Base-by-base conservation (phyloP, 2,329 filamentous ascomycete genomes). In the Alternaria novae-zelandiae region DNA sequence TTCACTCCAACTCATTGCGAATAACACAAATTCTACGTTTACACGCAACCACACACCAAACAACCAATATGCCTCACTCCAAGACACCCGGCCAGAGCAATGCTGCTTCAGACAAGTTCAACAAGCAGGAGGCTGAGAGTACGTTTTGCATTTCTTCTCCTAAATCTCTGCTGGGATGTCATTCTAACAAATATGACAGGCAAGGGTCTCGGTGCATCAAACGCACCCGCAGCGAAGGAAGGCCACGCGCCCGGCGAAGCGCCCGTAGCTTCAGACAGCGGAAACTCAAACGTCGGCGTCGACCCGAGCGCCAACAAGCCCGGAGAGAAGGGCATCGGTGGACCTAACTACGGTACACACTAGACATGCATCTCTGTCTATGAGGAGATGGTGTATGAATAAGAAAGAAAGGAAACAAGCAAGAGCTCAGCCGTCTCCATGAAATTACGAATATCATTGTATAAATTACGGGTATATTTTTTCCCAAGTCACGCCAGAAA, bases 71-170 rank as follows among this genome's bases (percentile, higher is more conserved):
- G 68, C 63, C 68, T 59, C 66, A 68, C 66, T 68, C 61, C 61
- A 70, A 69, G 57, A 69, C 68, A 54, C 61, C 66, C 43, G 66
- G 68, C 50, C 62, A 69, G 57, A 67, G 62, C 32, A 69, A 69
- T 41, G 66, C 68, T 47, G 66, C 66, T 43, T 67, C 64, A 8
- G 68, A 67, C 41, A 67, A 70, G 46, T 66, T 64, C 62, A 65
- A 69, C 60, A 67, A 69, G 60, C 59, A 64, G 17, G 53, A 67
- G 50, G 64, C 68, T 54, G 61, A 69, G 62, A 67, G 66, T 65
- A 61, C n/a, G 55, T 30, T 9, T 2, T 23, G 12, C 12, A 11
- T 11, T 36, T n/a, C n/a, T 9, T 8, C 13, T 36, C 12, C 17
- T 20, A 1, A 20, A n/a, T 15, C n/a, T 20, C 28, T 23, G 12